Conservation (phyloP, 768 basidiomycete genomes). For the Leccinum broughii region DNA sequence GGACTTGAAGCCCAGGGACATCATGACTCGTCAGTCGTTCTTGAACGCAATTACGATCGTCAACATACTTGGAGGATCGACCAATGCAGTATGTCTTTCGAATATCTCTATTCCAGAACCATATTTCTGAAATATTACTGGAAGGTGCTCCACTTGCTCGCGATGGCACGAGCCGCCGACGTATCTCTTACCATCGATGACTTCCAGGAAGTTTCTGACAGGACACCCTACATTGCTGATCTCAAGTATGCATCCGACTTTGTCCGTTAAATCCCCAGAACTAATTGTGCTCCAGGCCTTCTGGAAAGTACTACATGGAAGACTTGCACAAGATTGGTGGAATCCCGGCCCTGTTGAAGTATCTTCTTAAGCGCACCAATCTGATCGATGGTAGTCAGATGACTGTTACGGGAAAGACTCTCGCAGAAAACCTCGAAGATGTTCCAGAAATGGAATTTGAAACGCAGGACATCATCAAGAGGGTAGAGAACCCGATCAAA, state of each 20-base stretch:
- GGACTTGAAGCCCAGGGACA: conserved; percentile 83
- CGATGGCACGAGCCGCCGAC: conserved; percentile 82
- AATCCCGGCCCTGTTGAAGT: conserved; percentile 82
- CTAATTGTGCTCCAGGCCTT: conserved; percentile 50
- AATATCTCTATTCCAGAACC: neutral
- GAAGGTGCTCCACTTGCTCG: conserved; percentile 80
- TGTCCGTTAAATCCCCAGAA: neutral
- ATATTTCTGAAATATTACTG: conserved; percentile 6
- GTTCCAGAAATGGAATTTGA: conserved; percentile 70
- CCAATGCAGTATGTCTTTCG: conserved; percentile 65
- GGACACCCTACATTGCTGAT: conserved; percentile 83
- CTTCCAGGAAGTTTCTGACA: conserved; percentile 79
- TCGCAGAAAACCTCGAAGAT: conserved; percentile 84
- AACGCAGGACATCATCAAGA: conserved; percentile 74
- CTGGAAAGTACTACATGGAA: conserved; percentile 88
- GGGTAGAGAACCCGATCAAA: conserved; percentile 80
- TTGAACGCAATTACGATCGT: conserved; percentile 82
- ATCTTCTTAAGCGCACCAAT: conserved; percentile 73
- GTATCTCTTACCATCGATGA: conserved; percentile 77
- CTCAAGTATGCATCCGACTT: conserved; percentile 52
- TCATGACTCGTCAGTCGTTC: conserved; percentile 69
- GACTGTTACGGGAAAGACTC: conserved; percentile 90
- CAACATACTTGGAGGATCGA: conserved; percentile 82
- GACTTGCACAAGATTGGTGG: conserved; percentile 86
- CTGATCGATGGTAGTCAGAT: conserved; percentile 80